Percentiles rank a stretch among this genome's conserved stretches.
phyloP scores from a whole-genome alignment of 139 green algal genomes.

The Chlorella vulgaris region DNA sequence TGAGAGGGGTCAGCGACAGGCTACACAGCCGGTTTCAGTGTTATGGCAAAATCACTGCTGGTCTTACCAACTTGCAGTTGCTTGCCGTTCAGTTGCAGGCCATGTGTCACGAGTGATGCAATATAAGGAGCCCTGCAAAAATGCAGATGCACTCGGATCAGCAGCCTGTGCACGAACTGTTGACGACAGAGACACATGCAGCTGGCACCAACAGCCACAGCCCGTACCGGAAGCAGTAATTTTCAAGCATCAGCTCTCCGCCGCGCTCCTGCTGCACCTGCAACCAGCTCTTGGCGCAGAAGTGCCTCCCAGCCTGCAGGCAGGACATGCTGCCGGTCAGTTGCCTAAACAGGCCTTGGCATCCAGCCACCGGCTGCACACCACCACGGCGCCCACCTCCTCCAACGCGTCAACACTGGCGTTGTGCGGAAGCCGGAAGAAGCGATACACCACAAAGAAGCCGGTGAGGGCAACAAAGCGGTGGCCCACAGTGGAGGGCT shows the following conservation, averaged over 20 bases:
- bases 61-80: constrained; percentile 54
- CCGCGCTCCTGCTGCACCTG: constrained; percentile 35
- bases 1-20: background rate
- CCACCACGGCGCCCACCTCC: background rate
- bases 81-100: constrained; percentile 57
- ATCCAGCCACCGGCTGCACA: no score
- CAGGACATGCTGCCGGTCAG: no score
- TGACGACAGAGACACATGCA: background rate
- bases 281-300: constrained; percentile 58
- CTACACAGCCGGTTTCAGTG: no score
- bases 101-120: constrained; percentile 65
- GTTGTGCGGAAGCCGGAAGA: constrained; percentile 57
- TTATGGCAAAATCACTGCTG: background rate
- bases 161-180: no score
- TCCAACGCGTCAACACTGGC: constrained; percentile 46
- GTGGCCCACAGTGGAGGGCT: constrained; percentile 38
- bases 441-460: constrained; percentile 84
- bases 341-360: no score
- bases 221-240: constrained; percentile 78
- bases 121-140: constrained; percentile 79
- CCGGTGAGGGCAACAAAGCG: constrained; percentile 69
- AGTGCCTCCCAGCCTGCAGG: constrained; percentile 12
- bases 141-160: background rate
- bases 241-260: constrained; percentile 66
- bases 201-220: background rate